Base-by-base conservation (phyloP, 2,329 filamentous ascomycete species). In the Fonsecaea nubica region DNA sequence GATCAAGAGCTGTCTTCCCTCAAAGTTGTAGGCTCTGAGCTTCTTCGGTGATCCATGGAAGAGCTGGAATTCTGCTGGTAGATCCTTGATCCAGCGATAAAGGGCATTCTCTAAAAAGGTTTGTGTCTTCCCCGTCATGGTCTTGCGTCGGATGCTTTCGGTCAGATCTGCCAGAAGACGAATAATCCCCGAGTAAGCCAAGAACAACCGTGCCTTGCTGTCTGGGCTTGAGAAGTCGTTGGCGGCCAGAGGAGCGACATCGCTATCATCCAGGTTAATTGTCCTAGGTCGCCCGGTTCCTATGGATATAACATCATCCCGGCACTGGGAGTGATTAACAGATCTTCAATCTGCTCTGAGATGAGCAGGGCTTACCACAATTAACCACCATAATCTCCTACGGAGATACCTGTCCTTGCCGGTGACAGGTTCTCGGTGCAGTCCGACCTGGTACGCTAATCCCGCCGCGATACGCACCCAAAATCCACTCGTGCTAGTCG, bases 281-380 rank as follows among this genome's bases (percentile, higher is more conserved):
- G 66, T 58, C 25, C 68, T 56, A n/a, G 68, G 68, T 35, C 68
- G 50, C 8, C 68, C 68, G 7, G 59, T 59, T 4, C 62, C 58
- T 7, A 64, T 55, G 7, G 68, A 63, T 15, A 70, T 70, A 15
- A 65, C 35, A 38, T 64, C 61, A 33, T 70, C 68, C 15, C 68
- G 59, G 21, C 75, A 72, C 76, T 77, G 52, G 1, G 36, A 25
- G 54, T 50, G 9, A 6, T 55, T n/a, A 56, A 25, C 32, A 54
- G 48, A n/a, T 12, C 18, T 15, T 13, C 38, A 50, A 18, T 21
- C n/a, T 25, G 8, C 13, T 4, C 12, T 12, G 4, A 12, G 42
- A 30, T 8, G 40, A 53, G 21, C 12, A 9, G 33, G 12, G 65
- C 62, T 50, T 45, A 68, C 65, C 50, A 65, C 63, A 10, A 70